Base-by-base conservation (phyloP, 176 grass and related monocot genomes). In the Alopecurus myosuroides region DNA sequence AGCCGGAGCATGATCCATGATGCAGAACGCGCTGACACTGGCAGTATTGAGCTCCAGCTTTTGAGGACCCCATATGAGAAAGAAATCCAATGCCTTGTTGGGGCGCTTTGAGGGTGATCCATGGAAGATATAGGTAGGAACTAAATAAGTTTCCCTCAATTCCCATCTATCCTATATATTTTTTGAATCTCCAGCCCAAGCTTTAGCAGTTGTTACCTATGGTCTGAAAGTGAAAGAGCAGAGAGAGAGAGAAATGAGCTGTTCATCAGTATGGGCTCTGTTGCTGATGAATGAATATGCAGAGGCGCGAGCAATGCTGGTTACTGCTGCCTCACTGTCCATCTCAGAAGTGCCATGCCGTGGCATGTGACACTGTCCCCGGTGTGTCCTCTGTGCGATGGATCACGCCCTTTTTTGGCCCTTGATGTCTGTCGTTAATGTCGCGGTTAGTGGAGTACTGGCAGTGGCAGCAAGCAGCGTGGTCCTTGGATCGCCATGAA, bases 1-100 rank as follows among this genome's bases (percentile, higher is more conserved):
- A 91, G 85, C 89, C 81, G 1, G 89, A 91, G 89, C 89, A 91
- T 10, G 85, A 91, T 68, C 49, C 34, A 26, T 91, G 79, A 80
- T 30, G 41, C 68, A 40, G 48, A 65, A 30, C 25, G 33, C 45
- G 3, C 4, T 23, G 62, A 28, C 79, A 57, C 1, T 15, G 2
- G 55, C 68, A 19, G 62, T 0, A 49, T n/a, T n/a, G n/a, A 77
- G 52, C 65, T 71, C n/a, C 20, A 36, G 18, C 42, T 7, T 70
- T 23, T 20, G 30, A 8, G 9, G 53, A 30, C 5, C 35, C 46
- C 17, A 73, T 65, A 71, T 26, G 52, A 52, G 49, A n/a, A n/a
- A n/a, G n/a, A 41, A 19, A 80, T 39, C 69, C 68, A 80, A 74
- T 22, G 30, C 58, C 44, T 60, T 11, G 17, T 56, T 45, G 9